Evolutionary conservation across 352 stramenopile genomes (phyloP), one percentile per base, ranked within the genome.

Genomic region (Globisporangium okanoganense): DNA sequence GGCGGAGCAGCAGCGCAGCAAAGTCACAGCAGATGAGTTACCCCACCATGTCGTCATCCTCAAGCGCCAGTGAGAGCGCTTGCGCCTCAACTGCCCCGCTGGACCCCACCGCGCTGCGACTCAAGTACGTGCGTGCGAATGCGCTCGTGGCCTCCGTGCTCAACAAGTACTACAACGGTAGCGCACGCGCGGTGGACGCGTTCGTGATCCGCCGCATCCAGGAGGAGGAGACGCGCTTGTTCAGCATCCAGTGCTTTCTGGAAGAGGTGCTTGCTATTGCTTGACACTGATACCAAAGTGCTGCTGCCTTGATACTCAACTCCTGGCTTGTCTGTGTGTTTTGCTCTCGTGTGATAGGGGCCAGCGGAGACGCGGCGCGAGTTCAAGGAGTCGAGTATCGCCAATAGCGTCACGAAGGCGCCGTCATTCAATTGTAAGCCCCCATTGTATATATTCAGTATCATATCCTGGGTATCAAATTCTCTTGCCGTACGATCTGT

Each of bases 111-210:
- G 10, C 40, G 22, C 57, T 82, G 52, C 64, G 29, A 0, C 56
- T 56, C 36, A 83, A 75, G 61, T 92, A 79, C 43, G 44, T 61
- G 40, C 76, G 80, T 36, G 80, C 78, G 7, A 81, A 73, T 47
- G 69, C 71, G 40, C 64, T 90, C 41, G 71, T 92, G 16, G 53
- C 72, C 18, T 76, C 75, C 6, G 58, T 92, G 24, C 68, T 87
- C 44, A 90, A 92, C 71, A 89, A 90, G 53, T 89, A 78, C 60
- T 74, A 92, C 67, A 90, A 90, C 44, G 82, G 82, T 9, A 89
- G 78, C 22, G 63, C 66, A 24, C 75, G 80, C 24, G 77, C 80
- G 2, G 77, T 92, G n/a, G 82, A 90, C 47, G 65, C 75, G 22
- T 83, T 85, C 41, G 82, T 92, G 60, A 75, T 85, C 44, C 71